A percentile compares a stretch with the other conserved stretches of the same genome.
phyloP scores from a whole-genome alignment of 306 rosid species.

The Argentina anserina region DNA sequence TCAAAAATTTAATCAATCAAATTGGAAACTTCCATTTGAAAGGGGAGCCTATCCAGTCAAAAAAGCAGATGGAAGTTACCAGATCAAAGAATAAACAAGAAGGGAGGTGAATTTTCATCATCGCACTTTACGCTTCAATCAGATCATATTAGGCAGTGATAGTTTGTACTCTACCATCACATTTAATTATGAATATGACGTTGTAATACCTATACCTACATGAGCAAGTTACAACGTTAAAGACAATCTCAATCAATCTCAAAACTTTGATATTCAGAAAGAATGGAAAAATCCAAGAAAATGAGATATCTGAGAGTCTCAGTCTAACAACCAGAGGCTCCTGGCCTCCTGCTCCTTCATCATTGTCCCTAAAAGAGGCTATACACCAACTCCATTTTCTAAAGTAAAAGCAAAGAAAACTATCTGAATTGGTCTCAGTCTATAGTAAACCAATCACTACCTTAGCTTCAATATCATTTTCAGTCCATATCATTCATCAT shows the following conservation, averaged over 20 bases:
- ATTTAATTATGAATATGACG: background rate
- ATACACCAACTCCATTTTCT: slow-evolving; percentile 66
- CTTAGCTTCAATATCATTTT: background rate
- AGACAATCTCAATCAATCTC: background rate
- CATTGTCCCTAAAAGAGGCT: slow-evolving; percentile 46
- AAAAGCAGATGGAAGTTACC: background rate
- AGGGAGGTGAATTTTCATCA: background rate
- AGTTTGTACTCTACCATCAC: background rate
- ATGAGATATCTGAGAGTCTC: slow-evolving; percentile 24
- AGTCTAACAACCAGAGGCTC: slow-evolving; percentile 57
- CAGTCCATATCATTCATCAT: background rate
- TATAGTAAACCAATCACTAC: background rate
- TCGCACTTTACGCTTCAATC: slow-evolving; percentile 1
- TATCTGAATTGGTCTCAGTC: background rate
- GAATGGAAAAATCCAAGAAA: background rate
- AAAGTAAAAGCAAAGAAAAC: slow-evolving; percentile 79
- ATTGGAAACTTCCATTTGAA: background rate
- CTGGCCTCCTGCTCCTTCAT: slow-evolving; percentile 42
- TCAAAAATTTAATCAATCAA: background rate
- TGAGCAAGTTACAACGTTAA: background rate
- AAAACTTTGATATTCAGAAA: background rate
- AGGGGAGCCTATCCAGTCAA: background rate
- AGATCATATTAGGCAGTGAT: background rate
- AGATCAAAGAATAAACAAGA: background rate
- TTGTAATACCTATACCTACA: background rate